These are phyloP conservation scores for Amylocarpus encephaloides DNA, from an alignment of 2,329 filamentous ascomycete species.

Conservation along the genomic window DNA sequence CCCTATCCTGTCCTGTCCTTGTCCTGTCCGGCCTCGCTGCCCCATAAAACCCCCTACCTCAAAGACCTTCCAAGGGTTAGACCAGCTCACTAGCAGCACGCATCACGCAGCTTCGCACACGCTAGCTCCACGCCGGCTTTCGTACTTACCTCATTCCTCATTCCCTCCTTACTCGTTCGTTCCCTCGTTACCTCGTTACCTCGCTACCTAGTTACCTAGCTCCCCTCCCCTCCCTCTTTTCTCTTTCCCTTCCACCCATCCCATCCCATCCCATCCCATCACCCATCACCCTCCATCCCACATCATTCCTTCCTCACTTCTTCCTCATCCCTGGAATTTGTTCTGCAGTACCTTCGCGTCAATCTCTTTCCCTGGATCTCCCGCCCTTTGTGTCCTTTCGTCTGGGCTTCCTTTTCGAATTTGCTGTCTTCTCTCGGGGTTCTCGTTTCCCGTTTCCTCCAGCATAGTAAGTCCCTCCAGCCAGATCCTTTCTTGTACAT, in stretches of 20 bases:
- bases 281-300: too few species aligned
- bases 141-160: slow-evolving; percentile 1
- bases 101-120: too few species aligned
- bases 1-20: too few species aligned
- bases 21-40: too few species aligned
- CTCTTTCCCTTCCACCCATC: slow-evolving; percentile 2
- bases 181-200: too few species aligned
- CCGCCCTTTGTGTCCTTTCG: slow-evolving; percentile 31
- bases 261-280: too few species aligned
- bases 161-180: too few species aligned
- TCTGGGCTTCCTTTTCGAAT: slow-evolving; percentile 33
- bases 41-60: too few species aligned
- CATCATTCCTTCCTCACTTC: slow-evolving; percentile 20
- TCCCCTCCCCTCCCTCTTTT: slow-evolving; percentile 9
- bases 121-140: too few species aligned
- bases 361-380: slow-evolving; percentile 32
- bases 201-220: too few species aligned
- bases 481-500: neutral
- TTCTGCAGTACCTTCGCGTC: slow-evolving; percentile 27
- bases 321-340: slow-evolving; percentile 19
- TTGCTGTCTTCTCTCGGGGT: slow-evolving; percentile 28
- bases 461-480: slow-evolving; percentile 13
- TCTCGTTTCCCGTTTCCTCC: slow-evolving; percentile 26
- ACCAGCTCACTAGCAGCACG: too few species aligned
- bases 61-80: too few species aligned